Percentiles rank a stretch among this genome's conserved stretches.
Evolutionary conservation across 164 flowering plant genomes (phyloP).

Genomic region (Platanus orientalis): DNA sequence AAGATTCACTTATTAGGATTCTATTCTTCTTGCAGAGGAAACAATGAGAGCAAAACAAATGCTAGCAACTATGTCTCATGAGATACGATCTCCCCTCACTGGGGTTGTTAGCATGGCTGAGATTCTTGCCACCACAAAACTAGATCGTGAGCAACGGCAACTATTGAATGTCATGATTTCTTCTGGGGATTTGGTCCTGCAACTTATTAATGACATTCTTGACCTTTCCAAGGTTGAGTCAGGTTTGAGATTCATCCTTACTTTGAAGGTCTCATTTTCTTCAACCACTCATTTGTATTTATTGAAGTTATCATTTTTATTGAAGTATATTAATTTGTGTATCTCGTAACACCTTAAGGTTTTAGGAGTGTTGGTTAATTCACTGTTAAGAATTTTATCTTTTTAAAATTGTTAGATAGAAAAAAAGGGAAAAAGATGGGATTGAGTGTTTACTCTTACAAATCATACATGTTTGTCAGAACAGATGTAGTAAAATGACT

Average conservation of each 20-base stretch:
- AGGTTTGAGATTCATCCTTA: slow-evolving; percentile 40
- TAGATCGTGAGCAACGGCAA: slow-evolving; percentile 73
- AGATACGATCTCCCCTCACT: slow-evolving; percentile 91
- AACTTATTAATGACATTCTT: slow-evolving; percentile 92
- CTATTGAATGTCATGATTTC: slow-evolving; percentile 83
- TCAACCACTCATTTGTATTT: background rate
- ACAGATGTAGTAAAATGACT: no score
- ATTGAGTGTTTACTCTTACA: no score
- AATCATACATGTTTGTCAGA: no score
- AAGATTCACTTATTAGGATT: background rate
- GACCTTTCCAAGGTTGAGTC: slow-evolving; percentile 99
- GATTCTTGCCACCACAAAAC: slow-evolving; percentile 70
- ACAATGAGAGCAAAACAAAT: slow-evolving; percentile 97
- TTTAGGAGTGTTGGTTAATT: no score
- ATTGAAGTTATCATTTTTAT: background rate
- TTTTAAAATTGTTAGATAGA: no score
- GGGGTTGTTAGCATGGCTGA: slow-evolving; percentile 97
- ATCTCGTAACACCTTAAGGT: no score
- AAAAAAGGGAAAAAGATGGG: no score
- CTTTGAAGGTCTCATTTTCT: background rate
- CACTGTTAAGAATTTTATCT: no score
- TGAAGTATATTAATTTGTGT: no score
- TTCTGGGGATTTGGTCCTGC: slow-evolving; percentile 91
- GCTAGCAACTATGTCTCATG: slow-evolving; percentile 99
- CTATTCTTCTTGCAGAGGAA: slow-evolving; percentile 60